phyloP scores from a whole-genome alignment of 345 rosid species.

The Clausena lansium region DNA sequence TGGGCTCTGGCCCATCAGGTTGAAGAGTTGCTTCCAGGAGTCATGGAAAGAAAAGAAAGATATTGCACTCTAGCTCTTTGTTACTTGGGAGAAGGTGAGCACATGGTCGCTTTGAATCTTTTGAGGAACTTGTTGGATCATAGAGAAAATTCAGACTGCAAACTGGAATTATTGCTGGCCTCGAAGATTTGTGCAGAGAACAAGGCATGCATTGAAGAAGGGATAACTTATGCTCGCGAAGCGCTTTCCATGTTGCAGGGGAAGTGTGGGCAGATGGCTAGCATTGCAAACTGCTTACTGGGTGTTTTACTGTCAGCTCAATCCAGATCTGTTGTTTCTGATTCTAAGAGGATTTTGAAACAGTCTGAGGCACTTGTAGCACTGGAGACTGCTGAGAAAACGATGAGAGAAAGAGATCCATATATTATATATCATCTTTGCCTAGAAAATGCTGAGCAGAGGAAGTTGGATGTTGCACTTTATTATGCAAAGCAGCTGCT shows the following conservation, averaged over 20 bases:
- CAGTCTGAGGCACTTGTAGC: slow-evolving; percentile 52
- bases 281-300: slow-evolving; percentile 45
- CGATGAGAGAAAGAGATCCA: slow-evolving; percentile 40
- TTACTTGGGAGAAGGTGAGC: slow-evolving; percentile 57
- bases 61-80: slow-evolving; percentile 54
- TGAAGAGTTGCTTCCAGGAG: slow-evolving; percentile 60
- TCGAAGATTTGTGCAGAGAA: slow-evolving; percentile 63
- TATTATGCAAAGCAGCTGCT: slow-evolving; percentile 49
- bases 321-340: slow-evolving; percentile 39
- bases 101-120: slow-evolving; percentile 55
- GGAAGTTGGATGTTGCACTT: slow-evolving; percentile 62
- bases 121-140: slow-evolving; percentile 46
- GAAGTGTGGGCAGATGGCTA: slow-evolving; percentile 39
- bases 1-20: slow-evolving; percentile 49
- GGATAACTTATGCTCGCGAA: slow-evolving; percentile 39
- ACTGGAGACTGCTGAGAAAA: slow-evolving; percentile 52
- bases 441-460: slow-evolving; percentile 67
- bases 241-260: slow-evolving; percentile 34
- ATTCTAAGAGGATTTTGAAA: slow-evolving; percentile 33
- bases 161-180: slow-evolving; percentile 52
- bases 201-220: slow-evolving; percentile 45
- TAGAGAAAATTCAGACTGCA: slow-evolving; percentile 41
- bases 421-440: slow-evolving; percentile 41
- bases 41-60: slow-evolving; percentile 38
- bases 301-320: slow-evolving; percentile 48